Evolutionary conservation across 2,329 filamentous ascomycete genomes (phyloP).

Genomic region (Fusarium newnesense): DNA sequence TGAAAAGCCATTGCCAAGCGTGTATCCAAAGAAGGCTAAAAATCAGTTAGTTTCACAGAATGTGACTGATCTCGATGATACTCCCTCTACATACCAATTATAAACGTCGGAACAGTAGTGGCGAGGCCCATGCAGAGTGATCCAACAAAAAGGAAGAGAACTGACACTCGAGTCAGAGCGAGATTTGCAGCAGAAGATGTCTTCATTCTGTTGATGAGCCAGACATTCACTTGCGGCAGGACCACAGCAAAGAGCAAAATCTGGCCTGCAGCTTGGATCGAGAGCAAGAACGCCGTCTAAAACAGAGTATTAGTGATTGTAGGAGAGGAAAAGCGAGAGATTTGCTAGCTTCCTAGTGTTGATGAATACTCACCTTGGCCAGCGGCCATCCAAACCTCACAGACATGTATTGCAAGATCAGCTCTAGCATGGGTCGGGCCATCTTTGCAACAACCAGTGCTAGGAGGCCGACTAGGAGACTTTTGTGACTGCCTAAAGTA

Average conservation of each 20-base stretch:
- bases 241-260: background rate
- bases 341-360: background rate
- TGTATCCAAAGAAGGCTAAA: background rate
- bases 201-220: background rate
- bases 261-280: background rate
- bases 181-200: background rate
- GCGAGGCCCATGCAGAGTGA: background rate
- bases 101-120: background rate
- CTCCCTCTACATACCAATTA: background rate
- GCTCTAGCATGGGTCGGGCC: background rate
- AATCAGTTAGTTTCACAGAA: background rate
- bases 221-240: background rate
- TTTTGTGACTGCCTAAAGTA: background rate
- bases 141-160: background rate
- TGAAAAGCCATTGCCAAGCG: background rate
- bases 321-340: background rate
- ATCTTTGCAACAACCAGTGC: background rate
- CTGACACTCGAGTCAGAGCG: background rate
- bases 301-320: background rate
- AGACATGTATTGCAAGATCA: slow-evolving; percentile 4
- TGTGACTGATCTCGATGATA: background rate
- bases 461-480: background rate
- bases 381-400: background rate
- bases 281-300: background rate
- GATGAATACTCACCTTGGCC: background rate